A percentile compares a stretch with the other conserved stretches of the same genome.
Evolutionary conservation across 495 filamentous ascomycete species (phyloP).

Genomic region (Annulohypoxylon moriforme): DNA sequence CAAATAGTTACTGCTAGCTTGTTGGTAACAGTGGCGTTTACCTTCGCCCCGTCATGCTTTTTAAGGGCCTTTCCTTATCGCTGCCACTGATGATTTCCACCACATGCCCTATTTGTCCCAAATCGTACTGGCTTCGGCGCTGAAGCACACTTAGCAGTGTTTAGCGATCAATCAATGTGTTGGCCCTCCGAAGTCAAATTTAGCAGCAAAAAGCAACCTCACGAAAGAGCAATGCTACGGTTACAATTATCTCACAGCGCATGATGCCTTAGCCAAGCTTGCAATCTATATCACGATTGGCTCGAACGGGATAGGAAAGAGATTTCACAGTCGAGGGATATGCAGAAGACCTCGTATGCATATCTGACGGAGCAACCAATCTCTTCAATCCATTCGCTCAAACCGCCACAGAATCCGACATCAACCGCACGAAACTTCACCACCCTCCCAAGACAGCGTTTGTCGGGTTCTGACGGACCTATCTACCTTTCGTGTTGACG

Average conservation of each 20-base stretch:
- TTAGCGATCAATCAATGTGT: constrained; percentile 18
- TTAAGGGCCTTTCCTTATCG: neutral
- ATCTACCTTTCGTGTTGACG: too few relatives aligned
- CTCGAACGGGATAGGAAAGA: constrained; percentile 20
- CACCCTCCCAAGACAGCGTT: neutral
- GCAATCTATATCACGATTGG: constrained; percentile 24
- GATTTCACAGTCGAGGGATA: constrained; percentile 14
- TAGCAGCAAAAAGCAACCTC: constrained; percentile 38
- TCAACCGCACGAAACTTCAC: constrained; percentile 2
- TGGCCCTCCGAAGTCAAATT: constrained; percentile 26
- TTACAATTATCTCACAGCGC: constrained; percentile 20
- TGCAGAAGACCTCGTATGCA: constrained; percentile 44
- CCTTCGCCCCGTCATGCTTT: neutral
- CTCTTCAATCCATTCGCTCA: neutral
- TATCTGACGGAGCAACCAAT: constrained; percentile 20
- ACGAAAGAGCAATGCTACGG: constrained; percentile 14
- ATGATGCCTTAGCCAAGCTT: constrained; percentile 12
- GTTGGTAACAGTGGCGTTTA: constrained; percentile 4
- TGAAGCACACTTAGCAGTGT: neutral
- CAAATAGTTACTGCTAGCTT: constrained; percentile 6
- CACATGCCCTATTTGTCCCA: constrained; percentile 1
- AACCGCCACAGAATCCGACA: constrained; percentile 20
- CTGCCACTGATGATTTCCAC: neutral
- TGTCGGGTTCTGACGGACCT: neutral
- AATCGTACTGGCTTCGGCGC: constrained; percentile 16